Evolutionary conservation across 495 filamentous ascomycete species (phyloP), one percentile per base, ranked within the genome.

Genomic region (Sordaria brevicollis): DNA sequence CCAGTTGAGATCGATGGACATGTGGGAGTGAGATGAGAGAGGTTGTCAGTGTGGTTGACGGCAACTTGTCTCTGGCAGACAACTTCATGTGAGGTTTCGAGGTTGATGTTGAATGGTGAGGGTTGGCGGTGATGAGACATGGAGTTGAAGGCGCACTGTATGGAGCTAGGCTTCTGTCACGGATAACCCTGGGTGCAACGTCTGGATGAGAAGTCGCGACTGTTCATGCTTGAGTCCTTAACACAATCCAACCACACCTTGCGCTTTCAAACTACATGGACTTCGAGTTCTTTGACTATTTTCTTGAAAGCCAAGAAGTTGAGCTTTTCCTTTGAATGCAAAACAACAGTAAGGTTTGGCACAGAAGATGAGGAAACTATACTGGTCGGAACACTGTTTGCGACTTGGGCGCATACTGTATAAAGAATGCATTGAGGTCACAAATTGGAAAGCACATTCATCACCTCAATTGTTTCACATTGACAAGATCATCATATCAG

Each of bases 1-100:
- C 95, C 95, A 99, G 83, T 96, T 91, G 75, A 99, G 89, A 74
- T 97, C 93, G 82, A 99, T 93, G 71, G 95, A 98, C 95, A 99
- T 99, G 69, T 34, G 65, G 39, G 35, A 54, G 49, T 35, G 36
- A 37, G 31, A 11, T 62, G 25, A 17, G 13, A 62, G 0, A 2
- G 49, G 49, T 62, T 17, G 25, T 62, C 11, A 25, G 3, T 62
- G 49, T 62, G 5, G 11, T 31, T 11, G 25, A 25, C 49, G 2
- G 13, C 49, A 8, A 10, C 13, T 13, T 62, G 25, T 31, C 49
- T 29, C 17, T 62, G 25, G 31, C n/a, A 17, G 49, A 57, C 49
- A 13, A 57, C 25, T 62, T 62, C 5, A 31, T 15, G 25, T 62
- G 49, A 31, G 49, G 49, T 62, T 62, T 62, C 49, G 25, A 8